Percentiles rank a stretch among this genome's conserved stretches.
phyloP scores from a whole-genome alignment of 352 stramenopile species.

The Globisporangium mamillatum region DNA sequence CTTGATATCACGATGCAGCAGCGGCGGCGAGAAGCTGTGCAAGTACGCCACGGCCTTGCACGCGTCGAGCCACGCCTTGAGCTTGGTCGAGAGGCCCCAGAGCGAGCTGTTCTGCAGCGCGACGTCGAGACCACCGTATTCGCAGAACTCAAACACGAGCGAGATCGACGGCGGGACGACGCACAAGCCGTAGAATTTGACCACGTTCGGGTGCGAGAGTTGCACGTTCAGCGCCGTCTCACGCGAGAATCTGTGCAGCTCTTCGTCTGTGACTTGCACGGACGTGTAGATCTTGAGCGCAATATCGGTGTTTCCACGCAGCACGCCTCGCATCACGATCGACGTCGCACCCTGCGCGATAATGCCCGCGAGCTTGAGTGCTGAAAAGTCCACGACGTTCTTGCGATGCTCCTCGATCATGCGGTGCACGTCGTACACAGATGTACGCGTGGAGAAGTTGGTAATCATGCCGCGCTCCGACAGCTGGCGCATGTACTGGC shows the following conservation, averaged over 20 bases:
- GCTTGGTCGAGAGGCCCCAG: slow-evolving; percentile 67
- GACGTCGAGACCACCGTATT: slow-evolving; percentile 72
- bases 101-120: slow-evolving; percentile 47
- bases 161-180: slow-evolving; percentile 83
- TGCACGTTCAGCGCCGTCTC: slow-evolving; percentile 81
- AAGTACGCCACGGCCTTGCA: slow-evolving; percentile 80
- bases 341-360: slow-evolving; percentile 78
- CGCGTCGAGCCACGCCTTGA: slow-evolving; percentile 83
- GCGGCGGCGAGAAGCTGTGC: slow-evolving; percentile 77
- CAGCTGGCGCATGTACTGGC: slow-evolving; percentile 67
- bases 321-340: slow-evolving; percentile 74
- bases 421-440: slow-evolving; percentile 84
- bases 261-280: slow-evolving; percentile 79
- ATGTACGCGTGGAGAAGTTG: slow-evolving; percentile 85
- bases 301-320: slow-evolving; percentile 57
- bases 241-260: slow-evolving; percentile 76
- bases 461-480: slow-evolving; percentile 85
- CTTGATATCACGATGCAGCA: slow-evolving; percentile 85
- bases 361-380: slow-evolving; percentile 68
- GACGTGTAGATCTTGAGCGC: slow-evolving; percentile 87
- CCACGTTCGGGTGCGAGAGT: slow-evolving; percentile 81
- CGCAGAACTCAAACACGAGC: slow-evolving; percentile 86
- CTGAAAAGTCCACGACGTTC: slow-evolving; percentile 80
- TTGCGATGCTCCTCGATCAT: slow-evolving; percentile 87
- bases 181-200: slow-evolving; percentile 78